A percentile compares a stretch with the other conserved stretches of the same genome.
Evolutionary conservation across 1,284 basidiomycete genomes (phyloP).

Genomic region (Sporisorium scitamineum): DNA sequence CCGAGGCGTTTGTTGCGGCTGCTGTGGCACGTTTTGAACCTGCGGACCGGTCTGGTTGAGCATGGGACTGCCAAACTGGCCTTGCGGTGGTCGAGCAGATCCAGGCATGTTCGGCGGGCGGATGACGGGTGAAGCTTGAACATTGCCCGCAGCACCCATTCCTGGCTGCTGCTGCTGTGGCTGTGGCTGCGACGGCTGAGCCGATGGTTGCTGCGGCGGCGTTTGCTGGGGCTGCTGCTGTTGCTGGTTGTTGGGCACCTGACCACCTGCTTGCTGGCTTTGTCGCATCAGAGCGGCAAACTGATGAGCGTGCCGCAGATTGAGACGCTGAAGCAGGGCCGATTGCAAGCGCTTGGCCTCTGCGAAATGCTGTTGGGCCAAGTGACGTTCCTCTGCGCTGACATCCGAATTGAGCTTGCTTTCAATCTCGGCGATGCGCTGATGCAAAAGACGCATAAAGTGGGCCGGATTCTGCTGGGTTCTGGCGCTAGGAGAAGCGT

Average conservation of each 20-base stretch:
- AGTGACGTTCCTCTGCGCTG: slow-evolving; percentile 49
- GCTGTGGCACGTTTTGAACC: slow-evolving; percentile 28
- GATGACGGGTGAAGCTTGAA: slow-evolving; percentile 45
- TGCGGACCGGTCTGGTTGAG: slow-evolving; percentile 34
- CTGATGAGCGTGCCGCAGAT: slow-evolving; percentile 43
- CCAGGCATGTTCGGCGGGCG: slow-evolving; percentile 43
- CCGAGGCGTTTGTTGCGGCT: slow-evolving; percentile 30
- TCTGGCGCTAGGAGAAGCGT: slow-evolving; percentile 19
- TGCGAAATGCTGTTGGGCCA: slow-evolving; percentile 47
- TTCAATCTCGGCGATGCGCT: slow-evolving; percentile 56
- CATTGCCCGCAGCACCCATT: slow-evolving; percentile 21
- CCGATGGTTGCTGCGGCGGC: slow-evolving; percentile 10
- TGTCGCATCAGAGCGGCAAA: slow-evolving; percentile 43
- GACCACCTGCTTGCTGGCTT: slow-evolving; percentile 26
- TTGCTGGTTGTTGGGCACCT: slow-evolving; percentile 22
- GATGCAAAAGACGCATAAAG: slow-evolving; percentile 56
- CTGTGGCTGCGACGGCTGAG: slow-evolving; percentile 14
- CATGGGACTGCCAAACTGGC: slow-evolving; percentile 50
- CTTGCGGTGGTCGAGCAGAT: slow-evolving; percentile 44
- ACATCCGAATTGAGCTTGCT: slow-evolving; percentile 52
- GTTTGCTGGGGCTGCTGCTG: slow-evolving; percentile 15
- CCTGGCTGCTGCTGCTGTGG: slow-evolving; percentile 29
- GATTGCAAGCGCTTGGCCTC: slow-evolving; percentile 52
- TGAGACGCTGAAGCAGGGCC: slow-evolving; percentile 49
- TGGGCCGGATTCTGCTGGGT: slow-evolving; percentile 51